Evolutionary conservation across 352 stramenopile species (phyloP).

Genomic region (Paralagenidium karlingii): DNA sequence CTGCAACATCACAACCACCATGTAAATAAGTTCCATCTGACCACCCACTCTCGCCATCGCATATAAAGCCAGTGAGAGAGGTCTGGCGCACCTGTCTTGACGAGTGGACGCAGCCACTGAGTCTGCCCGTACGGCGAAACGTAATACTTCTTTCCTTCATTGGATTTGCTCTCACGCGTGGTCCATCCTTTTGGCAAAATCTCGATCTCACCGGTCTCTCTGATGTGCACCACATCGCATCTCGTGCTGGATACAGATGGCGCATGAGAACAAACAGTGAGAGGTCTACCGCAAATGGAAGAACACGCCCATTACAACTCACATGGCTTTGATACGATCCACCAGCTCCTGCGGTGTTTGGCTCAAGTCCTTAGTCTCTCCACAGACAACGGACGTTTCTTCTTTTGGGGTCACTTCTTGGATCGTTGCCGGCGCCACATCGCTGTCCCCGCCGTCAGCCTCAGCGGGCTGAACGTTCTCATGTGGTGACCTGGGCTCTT

Average conservation of each 20-base stretch:
- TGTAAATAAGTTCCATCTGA: constrained; percentile 7
- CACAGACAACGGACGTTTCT: no score
- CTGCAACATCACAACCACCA: constrained; percentile 4
- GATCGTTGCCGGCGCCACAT: no score
- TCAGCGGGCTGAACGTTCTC: no score
- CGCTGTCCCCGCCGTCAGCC: no score
- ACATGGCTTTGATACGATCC: no score
- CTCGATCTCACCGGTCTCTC: constrained; percentile 58
- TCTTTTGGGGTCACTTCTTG: no score
- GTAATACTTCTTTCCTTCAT: constrained; percentile 77
- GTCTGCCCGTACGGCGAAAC: constrained; percentile 75
- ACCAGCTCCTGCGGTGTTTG: no score
- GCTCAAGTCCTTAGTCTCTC: no score
- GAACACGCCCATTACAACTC: no score
- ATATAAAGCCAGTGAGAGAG: neutral
- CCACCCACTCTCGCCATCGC: constrained; percentile 1
- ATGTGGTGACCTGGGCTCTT: no score
- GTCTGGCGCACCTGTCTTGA: constrained; percentile 44
- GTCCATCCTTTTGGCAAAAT: constrained; percentile 70
- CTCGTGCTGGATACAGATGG: constrained; percentile 12
- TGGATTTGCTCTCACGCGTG: constrained; percentile 67
- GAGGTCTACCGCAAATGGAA: no score
- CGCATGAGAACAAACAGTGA: no score
- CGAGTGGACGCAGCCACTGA: constrained; percentile 65
- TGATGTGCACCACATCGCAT: constrained; percentile 43